phyloP scores from a whole-genome alignment of 2,329 filamentous ascomycete species.

The Dryadomyces quercivorus region DNA sequence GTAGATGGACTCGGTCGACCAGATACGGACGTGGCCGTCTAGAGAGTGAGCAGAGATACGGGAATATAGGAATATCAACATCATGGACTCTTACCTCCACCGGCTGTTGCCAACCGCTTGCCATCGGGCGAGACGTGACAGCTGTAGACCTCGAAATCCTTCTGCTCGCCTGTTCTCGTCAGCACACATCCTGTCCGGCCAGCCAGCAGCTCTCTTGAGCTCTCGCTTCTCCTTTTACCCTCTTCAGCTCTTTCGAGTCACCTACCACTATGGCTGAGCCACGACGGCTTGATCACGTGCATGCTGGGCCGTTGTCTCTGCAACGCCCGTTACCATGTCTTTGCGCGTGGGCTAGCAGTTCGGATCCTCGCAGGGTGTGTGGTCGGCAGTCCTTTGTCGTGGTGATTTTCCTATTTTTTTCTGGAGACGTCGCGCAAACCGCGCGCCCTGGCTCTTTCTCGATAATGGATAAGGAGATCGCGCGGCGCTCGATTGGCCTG shows the following conservation, averaged over 20 bases:
- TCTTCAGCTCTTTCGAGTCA: conserved; percentile 6
- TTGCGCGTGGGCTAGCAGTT: conserved; percentile 5
- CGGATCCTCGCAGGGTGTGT: background rate
- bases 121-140: conserved; percentile 96
- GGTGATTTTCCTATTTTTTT: background rate
- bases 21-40: conserved; percentile 93
- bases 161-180: conserved; percentile 62
- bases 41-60: background rate
- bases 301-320: conserved; percentile 31
- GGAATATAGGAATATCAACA: background rate
- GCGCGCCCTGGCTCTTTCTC: background rate
- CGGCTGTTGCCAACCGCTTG: conserved; percentile 80
- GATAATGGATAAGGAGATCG: background rate
- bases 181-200: background rate
- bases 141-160: conserved; percentile 97
- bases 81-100: conserved; percentile 55
- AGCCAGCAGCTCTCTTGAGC: background rate
- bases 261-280: conserved; percentile 84
- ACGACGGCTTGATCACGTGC: conserved; percentile 88
- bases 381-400: background rate
- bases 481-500: background rate
- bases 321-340: conserved; percentile 11
- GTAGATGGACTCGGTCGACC: conserved; percentile 91
- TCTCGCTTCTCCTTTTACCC: too few relatives aligned
- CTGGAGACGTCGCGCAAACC: background rate